Percentiles rank a stretch among this genome's conserved stretches.
Evolutionary conservation across 495 filamentous ascomycete species (phyloP).

Genomic region (Diplogelasinospora grovesii): DNA sequence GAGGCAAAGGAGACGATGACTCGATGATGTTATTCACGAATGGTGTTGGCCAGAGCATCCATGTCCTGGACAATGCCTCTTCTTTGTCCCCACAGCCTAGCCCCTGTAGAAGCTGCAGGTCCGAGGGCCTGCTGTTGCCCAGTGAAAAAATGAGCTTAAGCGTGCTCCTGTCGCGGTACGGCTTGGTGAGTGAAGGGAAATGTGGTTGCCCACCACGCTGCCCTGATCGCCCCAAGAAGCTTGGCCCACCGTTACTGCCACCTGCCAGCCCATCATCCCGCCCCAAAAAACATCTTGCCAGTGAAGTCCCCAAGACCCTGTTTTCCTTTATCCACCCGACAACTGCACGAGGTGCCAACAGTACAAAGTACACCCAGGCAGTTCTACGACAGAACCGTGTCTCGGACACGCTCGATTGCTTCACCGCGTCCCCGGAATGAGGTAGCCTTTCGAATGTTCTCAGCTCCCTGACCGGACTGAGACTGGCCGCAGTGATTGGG

Average conservation of each 20-base stretch:
- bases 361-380: not conserved
- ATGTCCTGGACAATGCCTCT: no score
- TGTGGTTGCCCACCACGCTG: constrained; percentile 2
- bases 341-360: constrained; percentile 7
- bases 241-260: constrained; percentile 6
- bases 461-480: constrained; percentile 51
- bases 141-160: constrained; percentile 11
- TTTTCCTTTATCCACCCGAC: constrained; percentile 2
- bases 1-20: no score
- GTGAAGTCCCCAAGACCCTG: not conserved
- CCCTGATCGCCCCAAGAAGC: not conserved
- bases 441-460: constrained; percentile 43
- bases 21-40: no score
- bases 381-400: constrained; percentile 3
- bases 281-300: constrained; percentile 7
- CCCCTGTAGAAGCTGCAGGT: no score
- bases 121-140: no score
- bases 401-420: constrained; percentile 13
- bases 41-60: no score
- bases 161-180: constrained; percentile 5
- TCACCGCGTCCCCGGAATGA: constrained; percentile 37
- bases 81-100: no score
- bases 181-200: constrained; percentile 1
- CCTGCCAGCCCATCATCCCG: constrained; percentile 11
- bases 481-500: constrained; percentile 14